Conservation (phyloP, 2,329 filamentous ascomycete species). For the Neurospora crassa region DNA sequence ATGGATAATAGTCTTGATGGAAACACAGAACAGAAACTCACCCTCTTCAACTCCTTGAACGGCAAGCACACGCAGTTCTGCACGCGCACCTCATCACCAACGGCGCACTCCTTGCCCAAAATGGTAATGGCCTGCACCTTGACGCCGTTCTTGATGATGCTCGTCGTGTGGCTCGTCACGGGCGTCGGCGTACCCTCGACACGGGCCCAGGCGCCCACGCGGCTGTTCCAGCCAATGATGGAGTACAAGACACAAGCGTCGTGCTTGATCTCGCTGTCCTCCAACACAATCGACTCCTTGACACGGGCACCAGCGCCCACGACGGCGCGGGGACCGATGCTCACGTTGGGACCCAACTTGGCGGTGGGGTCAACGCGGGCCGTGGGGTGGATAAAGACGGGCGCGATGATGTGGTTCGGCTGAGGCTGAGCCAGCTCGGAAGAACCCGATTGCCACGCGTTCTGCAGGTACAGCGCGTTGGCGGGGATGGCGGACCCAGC, state of each 20-base stretch:
- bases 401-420: conserved; percentile 70
- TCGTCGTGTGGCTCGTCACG: conserved; percentile 80
- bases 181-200: conserved; percentile 92
- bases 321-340: conserved; percentile 78
- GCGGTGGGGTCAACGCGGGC: conserved; percentile 88
- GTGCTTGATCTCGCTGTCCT: conserved; percentile 92
- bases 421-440: conserved; percentile 75
- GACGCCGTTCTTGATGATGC: conserved; percentile 93
- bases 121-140: conserved; percentile 99
- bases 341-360: conserved; percentile 95
- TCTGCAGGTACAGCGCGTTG: conserved; percentile 91
- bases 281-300: conserved; percentile 93
- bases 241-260: conserved; percentile 92
- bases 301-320: conserved; percentile 82
- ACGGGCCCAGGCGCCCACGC: conserved; percentile 93
- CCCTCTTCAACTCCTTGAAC: conserved; percentile 95
- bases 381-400: conserved; percentile 90
- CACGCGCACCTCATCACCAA: conserved; percentile 88
- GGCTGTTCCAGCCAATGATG: conserved; percentile 95
- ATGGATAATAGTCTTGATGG: too few species aligned
- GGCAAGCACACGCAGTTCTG: conserved; percentile 98
- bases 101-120: conserved; percentile 87
- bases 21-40: conserved; percentile 35
- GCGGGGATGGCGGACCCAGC: conserved; percentile 94
- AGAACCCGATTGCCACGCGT: conserved; percentile 72